Conservation (phyloP, 768 basidiomycete genomes). For the Tephrocybe rancida region DNA sequence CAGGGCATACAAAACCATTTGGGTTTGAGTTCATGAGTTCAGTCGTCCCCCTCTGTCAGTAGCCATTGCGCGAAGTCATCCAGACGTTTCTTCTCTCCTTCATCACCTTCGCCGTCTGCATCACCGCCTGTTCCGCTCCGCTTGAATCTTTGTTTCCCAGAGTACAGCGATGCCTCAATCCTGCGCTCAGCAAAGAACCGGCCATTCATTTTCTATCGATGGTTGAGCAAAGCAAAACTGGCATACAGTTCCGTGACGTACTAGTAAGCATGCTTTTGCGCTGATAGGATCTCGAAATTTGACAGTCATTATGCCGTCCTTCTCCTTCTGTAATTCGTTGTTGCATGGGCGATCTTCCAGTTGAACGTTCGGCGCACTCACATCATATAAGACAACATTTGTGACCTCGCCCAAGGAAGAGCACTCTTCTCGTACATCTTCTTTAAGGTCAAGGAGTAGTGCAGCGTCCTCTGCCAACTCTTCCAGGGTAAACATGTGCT, state of each 20-base stretch:
- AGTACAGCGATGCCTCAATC: constrained; percentile 80
- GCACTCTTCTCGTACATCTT: constrained; percentile 95
- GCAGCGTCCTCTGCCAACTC: constrained; percentile 87
- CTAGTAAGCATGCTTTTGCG: constrained; percentile 90
- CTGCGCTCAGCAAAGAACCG: constrained; percentile 86
- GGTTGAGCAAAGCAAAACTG: not conserved
- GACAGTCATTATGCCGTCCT: constrained; percentile 93
- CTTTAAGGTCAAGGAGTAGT: constrained; percentile 89
- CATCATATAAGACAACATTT: constrained; percentile 93
- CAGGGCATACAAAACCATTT: constrained; percentile 15
- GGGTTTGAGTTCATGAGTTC: constrained; percentile 38
- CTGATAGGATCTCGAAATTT: constrained; percentile 93
- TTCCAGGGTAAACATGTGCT: constrained; percentile 90
- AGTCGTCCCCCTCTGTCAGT: constrained; percentile 80
- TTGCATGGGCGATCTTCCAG: not conserved
- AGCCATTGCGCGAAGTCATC: constrained; percentile 91
- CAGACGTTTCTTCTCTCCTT: constrained; percentile 80
- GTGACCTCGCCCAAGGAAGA: constrained; percentile 91
- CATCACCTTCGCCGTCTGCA: constrained; percentile 62
- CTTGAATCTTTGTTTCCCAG: constrained; percentile 80
- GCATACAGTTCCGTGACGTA: constrained; percentile 38
- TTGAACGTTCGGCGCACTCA: constrained; percentile 40
- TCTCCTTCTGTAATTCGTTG: constrained; percentile 66
- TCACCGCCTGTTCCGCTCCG: constrained; percentile 74
- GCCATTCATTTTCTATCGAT: constrained; percentile 86